Conservation (phyloP, 2,329 filamentous ascomycete genomes). For the Herpomyces periplanetae region DNA sequence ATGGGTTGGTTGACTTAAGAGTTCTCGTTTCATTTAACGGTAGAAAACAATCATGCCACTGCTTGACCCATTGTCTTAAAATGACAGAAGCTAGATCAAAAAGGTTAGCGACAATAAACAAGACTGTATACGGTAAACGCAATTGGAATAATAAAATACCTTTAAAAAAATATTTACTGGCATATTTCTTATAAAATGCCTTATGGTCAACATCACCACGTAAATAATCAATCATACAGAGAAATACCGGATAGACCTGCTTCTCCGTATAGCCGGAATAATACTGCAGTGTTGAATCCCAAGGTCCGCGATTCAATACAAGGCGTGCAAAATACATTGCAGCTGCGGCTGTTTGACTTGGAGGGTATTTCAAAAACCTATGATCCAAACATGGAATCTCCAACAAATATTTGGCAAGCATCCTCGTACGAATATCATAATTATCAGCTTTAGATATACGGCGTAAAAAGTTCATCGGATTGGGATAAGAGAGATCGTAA, state of each 20-base stretch:
- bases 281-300: slow-evolving; percentile 55
- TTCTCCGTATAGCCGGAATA: slow-evolving; percentile 79
- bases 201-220: slow-evolving; percentile 44
- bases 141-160: slow-evolving; percentile 14
- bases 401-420: slow-evolving; percentile 82
- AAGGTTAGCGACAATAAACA: not conserved
- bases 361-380: slow-evolving; percentile 55
- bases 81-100: slow-evolving; percentile 33
- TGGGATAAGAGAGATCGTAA: slow-evolving; percentile 92
- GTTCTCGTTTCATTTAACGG: no score
- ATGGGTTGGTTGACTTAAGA: no score
- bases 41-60: slow-evolving; percentile 11
- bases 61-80: slow-evolving; percentile 71
- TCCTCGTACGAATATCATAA: slow-evolving; percentile 92
- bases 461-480: slow-evolving; percentile 97
- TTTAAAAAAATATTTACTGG: slow-evolving; percentile 95
- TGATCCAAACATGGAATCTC: slow-evolving; percentile 88
- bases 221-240: slow-evolving; percentile 86
- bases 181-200: slow-evolving; percentile 98
- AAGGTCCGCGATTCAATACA: slow-evolving; percentile 59
- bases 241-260: slow-evolving; percentile 64
- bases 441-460: slow-evolving; percentile 97
- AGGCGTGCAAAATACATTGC: slow-evolving; percentile 79
- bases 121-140: slow-evolving; percentile 3
- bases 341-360: slow-evolving; percentile 59